Conservation (phyloP, 192 early-diverging fungal genomes). For the Geranomyces variabilis region DNA sequence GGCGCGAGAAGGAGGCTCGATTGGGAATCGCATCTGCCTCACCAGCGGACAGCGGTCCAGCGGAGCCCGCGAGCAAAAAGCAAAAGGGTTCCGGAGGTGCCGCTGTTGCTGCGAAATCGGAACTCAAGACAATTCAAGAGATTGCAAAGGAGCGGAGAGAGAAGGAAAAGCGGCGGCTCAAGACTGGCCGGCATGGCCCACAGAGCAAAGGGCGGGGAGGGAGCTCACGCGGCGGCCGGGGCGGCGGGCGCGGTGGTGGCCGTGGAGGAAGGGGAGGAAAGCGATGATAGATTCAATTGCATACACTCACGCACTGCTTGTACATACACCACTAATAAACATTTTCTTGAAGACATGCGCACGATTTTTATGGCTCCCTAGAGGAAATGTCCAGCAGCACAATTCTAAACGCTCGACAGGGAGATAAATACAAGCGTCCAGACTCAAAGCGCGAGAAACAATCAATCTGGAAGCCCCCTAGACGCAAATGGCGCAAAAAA, state of each 20-base stretch:
- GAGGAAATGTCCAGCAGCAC: too few species aligned
- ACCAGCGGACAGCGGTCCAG: not conserved
- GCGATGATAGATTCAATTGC: too few species aligned
- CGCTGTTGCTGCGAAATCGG: constrained; percentile 55
- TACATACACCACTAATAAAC: too few species aligned
- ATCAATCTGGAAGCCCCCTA: too few species aligned
- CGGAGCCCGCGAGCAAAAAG: constrained; percentile 6
- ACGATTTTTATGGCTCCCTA: too few species aligned
- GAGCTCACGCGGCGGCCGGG: constrained; percentile 1
- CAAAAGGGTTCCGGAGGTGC: constrained; percentile 13
- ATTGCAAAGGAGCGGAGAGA: constrained; percentile 75
- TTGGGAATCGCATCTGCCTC: constrained; percentile 7
- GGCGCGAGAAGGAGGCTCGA: constrained; percentile 59
- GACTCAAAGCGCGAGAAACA: too few species aligned
- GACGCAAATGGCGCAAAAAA: too few species aligned
- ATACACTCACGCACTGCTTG: too few species aligned
- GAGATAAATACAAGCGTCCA: too few species aligned
- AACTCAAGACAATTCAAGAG: constrained; percentile 78
- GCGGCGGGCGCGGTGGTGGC: constrained; percentile 6
- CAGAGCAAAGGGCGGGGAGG: constrained; percentile 4
- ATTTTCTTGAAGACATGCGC: too few species aligned
- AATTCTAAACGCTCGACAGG: too few species aligned
- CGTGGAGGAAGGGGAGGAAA: not conserved
- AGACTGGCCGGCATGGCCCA: constrained; percentile 64
- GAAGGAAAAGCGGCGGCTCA: constrained; percentile 77